Evolutionary conservation across 345 rosid species (phyloP).

Genomic region (Boechera divaricarpa): DNA sequence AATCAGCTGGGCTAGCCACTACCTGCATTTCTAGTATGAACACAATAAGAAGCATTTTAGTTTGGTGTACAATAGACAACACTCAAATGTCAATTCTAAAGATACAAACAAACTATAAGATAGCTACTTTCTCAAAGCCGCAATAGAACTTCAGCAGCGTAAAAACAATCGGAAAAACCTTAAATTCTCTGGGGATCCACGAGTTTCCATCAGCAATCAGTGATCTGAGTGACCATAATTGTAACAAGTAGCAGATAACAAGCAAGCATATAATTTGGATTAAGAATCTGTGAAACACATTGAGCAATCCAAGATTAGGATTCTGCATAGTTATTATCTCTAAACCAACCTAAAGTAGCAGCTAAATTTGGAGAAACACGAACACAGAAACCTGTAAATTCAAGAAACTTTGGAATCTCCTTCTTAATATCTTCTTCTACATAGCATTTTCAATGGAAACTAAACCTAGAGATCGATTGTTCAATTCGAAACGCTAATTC

Average conservation of each 20-base stretch:
- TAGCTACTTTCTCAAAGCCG: neutral
- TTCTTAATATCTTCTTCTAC: neutral
- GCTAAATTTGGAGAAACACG: neutral
- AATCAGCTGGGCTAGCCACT: constrained; percentile 94
- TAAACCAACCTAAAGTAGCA: neutral
- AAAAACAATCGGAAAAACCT: neutral
- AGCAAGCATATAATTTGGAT: neutral
- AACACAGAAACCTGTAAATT: neutral
- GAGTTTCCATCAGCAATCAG: neutral
- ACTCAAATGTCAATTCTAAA: constrained; percentile 4
- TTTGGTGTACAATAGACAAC: neutral
- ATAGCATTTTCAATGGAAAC: constrained; percentile 10
- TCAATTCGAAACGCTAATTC: neutral
- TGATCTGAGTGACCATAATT: neutral
- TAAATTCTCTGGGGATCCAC: neutral
- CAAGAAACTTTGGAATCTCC: neutral
- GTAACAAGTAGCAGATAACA: neutral
- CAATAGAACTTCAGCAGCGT: neutral
- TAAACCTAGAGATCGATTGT: neutral
- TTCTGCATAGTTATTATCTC: neutral
- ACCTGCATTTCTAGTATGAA: constrained; percentile 60
- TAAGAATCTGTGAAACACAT: neutral
- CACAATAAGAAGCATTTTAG: constrained; percentile 26
- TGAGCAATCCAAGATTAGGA: neutral
- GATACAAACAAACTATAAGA: neutral